Evolutionary conservation across 331 rosid genomes (phyloP).

Genomic region (Acacia pycnantha): DNA sequence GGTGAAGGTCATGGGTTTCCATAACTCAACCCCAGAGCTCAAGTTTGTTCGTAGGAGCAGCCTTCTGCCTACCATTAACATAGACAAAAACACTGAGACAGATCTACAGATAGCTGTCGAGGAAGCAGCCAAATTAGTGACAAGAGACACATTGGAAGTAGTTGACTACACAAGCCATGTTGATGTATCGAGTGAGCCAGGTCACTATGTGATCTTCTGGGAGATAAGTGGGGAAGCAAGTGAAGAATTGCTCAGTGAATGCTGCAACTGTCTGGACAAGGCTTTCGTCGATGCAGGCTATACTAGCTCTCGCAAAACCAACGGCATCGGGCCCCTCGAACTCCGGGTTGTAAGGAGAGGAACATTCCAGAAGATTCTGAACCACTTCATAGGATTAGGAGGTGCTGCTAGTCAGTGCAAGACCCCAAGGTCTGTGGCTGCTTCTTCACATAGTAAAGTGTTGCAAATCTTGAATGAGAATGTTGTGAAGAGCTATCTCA

Average conservation of each 20-base stretch:
- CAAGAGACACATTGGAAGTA: constrained; percentile 66
- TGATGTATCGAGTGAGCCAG: constrained; percentile 65
- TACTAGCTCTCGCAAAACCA: constrained; percentile 59
- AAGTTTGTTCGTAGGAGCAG: constrained; percentile 62
- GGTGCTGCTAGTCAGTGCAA: constrained; percentile 73
- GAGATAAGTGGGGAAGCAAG: constrained; percentile 76
- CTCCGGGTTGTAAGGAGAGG: constrained; percentile 69
- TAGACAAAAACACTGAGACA: constrained; percentile 86
- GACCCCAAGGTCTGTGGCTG: constrained; percentile 71
- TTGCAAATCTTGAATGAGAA: constrained; percentile 62
- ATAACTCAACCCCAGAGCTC: constrained; percentile 69
- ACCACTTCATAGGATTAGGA: constrained; percentile 63
- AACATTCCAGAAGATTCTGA: constrained; percentile 70
- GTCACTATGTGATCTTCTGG: constrained; percentile 86
- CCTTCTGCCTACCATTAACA: constrained; percentile 68
- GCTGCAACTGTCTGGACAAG: constrained; percentile 69
- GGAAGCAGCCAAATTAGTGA: constrained; percentile 49
- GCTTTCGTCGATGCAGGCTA: constrained; percentile 76
- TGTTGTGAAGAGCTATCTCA: constrained; percentile 58
- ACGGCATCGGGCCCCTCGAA: constrained; percentile 65
- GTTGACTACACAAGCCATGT: constrained; percentile 74
- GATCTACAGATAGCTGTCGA: constrained; percentile 77
- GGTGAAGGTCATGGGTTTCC: constrained; percentile 74
- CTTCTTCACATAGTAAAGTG: constrained; percentile 47
- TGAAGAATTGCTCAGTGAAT: constrained; percentile 58